phyloP scores from a whole-genome alignment of 2,329 filamentous ascomycete genomes.

The Colletotrichum lini region DNA sequence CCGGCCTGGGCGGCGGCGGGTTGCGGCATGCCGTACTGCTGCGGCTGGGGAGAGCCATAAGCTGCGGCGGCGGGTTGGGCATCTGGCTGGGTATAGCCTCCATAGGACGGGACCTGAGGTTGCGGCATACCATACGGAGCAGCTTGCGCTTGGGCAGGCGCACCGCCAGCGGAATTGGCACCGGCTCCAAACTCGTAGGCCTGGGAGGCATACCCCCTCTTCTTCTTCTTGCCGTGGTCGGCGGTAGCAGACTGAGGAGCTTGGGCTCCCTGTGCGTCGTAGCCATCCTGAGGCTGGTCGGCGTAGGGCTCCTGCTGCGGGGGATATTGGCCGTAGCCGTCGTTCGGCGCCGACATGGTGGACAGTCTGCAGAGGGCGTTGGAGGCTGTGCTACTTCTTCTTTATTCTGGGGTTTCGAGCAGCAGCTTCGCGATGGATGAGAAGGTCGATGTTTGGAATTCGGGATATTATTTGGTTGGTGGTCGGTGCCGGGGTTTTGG shows the following conservation, averaged over 20 bases:
- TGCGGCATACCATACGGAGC: conserved; percentile 64
- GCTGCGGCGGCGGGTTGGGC: conserved; percentile 55
- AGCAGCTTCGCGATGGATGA: conserved; percentile 43
- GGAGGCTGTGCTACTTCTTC: conserved; percentile 10
- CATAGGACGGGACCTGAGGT: conserved; percentile 66
- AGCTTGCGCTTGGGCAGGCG: conserved; percentile 57
- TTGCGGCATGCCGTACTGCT: conserved; percentile 59
- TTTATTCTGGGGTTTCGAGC: neutral
- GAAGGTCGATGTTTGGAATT: conserved; percentile 21
- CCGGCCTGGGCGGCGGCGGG: conserved; percentile 57
- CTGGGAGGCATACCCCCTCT: conserved; percentile 93
- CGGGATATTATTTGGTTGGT: conserved; percentile 12
- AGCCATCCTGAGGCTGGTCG: conserved; percentile 53
- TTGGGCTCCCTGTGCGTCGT: conserved; percentile 54
- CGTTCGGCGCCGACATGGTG: conserved; percentile 71
- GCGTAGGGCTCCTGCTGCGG: conserved; percentile 59
- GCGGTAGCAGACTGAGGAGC: conserved; percentile 51
- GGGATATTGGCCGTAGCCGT: conserved; percentile 68
- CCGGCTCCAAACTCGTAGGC: conserved; percentile 94
- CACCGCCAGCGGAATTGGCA: conserved; percentile 76
- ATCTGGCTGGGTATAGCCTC: conserved; percentile 71
- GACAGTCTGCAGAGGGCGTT: conserved; percentile 26
- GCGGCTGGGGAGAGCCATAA: conserved; percentile 59
- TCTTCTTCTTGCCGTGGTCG: conserved; percentile 82
- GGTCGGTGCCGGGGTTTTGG: conserved; percentile 20